Conservation (phyloP, 805 yeast species). For the Candida berthetii region DNA sequence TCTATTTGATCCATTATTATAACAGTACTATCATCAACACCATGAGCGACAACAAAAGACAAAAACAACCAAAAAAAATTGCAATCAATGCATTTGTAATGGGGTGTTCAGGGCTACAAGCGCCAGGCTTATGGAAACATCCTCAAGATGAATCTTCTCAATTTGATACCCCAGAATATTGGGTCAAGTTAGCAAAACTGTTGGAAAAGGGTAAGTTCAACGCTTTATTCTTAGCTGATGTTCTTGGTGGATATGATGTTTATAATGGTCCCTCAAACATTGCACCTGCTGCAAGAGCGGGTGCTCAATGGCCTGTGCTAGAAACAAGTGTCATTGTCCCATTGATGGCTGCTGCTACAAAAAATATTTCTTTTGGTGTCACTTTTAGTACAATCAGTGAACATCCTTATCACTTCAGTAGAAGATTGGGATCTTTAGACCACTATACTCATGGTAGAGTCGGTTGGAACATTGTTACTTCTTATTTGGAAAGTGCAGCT, state of each 20-base stretch:
- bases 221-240: slow-evolving; percentile 29
- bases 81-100: slow-evolving; percentile 30
- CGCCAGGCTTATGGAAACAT: slow-evolving; percentile 24
- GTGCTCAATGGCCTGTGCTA: slow-evolving; percentile 25
- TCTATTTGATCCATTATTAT: too few species aligned
- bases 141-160: slow-evolving; percentile 25
- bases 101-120: slow-evolving; percentile 16
- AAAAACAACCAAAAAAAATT: slow-evolving; percentile 13
- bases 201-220: slow-evolving; percentile 29
- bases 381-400: slow-evolving; percentile 32
- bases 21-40: too few species aligned
- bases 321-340: slow-evolving; percentile 30
- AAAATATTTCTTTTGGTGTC: slow-evolving; percentile 27
- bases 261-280: slow-evolving; percentile 28
- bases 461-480: slow-evolving; percentile 35
- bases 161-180: slow-evolving; percentile 23
- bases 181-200: slow-evolving; percentile 27
- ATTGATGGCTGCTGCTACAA: slow-evolving; percentile 33
- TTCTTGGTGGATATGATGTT: slow-evolving; percentile 31
- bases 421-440: slow-evolving; percentile 31
- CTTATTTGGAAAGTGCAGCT: slow-evolving; percentile 32
- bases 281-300: slow-evolving; percentile 22
- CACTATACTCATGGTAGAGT: slow-evolving; percentile 32
- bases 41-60: slow-evolving; percentile 5
- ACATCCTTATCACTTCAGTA: slow-evolving; percentile 28